phyloP scores from a whole-genome alignment of 2,329 filamentous ascomycete genomes.

The Cylindrodendrum hubeiense region DNA sequence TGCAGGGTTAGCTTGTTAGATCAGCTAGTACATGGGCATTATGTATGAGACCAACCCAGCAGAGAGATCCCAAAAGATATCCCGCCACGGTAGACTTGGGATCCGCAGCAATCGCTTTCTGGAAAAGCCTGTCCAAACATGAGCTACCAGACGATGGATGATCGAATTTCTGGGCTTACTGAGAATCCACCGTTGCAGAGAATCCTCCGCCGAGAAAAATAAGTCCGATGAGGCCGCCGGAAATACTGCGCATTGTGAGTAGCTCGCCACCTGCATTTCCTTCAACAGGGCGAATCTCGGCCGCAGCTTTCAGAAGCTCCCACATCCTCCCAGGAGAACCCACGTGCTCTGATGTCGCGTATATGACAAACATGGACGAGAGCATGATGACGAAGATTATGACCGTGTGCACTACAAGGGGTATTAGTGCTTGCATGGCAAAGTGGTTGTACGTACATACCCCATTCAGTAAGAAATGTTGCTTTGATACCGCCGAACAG shows the following conservation, averaged over 20 bases:
- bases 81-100: conserved; percentile 88
- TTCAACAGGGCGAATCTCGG: not conserved
- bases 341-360: not conserved
- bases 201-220: not conserved
- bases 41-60: conserved; percentile 74
- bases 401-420: not conserved
- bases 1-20: not conserved
- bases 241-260: not conserved
- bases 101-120: conserved; percentile 90
- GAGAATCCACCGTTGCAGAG: not conserved
- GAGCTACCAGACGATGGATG: no score
- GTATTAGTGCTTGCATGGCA: not conserved
- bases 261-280: not conserved
- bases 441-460: not conserved
- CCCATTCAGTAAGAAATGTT: not conserved
- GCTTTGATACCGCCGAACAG: not conserved
- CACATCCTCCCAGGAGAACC: not conserved
- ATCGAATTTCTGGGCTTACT: not conserved
- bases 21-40: not conserved
- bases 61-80: conserved; percentile 86
- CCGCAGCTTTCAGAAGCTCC: not conserved
- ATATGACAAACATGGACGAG: not conserved
- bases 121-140: conserved; percentile 47
- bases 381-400: not conserved
- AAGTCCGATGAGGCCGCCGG: not conserved